A percentile compares a stretch with the other conserved stretches of the same genome.
These are phyloP conservation scores for Gastrodia elata DNA, from an alignment of 106 monocot species.

Conservation along the genomic window DNA sequence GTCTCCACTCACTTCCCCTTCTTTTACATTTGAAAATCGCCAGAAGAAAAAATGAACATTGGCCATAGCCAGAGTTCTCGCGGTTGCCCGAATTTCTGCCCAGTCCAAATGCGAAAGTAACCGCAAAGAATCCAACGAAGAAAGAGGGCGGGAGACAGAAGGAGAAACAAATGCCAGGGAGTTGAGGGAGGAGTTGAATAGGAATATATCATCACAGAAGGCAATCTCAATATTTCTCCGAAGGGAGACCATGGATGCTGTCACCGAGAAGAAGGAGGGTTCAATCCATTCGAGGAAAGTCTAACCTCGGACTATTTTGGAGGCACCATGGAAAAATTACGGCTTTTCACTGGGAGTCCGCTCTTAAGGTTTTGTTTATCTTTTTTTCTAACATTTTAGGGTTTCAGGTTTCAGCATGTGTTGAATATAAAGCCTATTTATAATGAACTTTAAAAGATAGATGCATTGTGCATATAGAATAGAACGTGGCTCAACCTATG, in stretches of 20 bases:
- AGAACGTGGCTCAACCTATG: no score
- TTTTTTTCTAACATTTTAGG: background rate
- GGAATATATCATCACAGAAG: slow-evolving; percentile 82
- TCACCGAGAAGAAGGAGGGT: slow-evolving; percentile 72
- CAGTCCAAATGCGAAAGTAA: background rate
- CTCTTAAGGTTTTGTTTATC: slow-evolving; percentile 56
- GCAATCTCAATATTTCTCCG: slow-evolving; percentile 84
- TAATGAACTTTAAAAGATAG: background rate
- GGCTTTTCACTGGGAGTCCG: slow-evolving; percentile 91
- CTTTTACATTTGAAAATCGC: background rate
- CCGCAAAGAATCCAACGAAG: background rate
- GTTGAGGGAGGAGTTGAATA: slow-evolving; percentile 61
- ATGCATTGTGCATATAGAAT: no score
- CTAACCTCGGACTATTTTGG: slow-evolving; percentile 75
- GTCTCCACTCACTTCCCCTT: background rate
- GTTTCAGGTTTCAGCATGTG: background rate
- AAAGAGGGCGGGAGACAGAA: slow-evolving; percentile 6
- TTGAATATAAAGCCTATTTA: background rate
- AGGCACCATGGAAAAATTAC: slow-evolving; percentile 72
- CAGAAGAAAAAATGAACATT: background rate
- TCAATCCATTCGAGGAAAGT: slow-evolving; percentile 63
- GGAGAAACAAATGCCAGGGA: slow-evolving; percentile 21
- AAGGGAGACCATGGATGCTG: slow-evolving; percentile 75
- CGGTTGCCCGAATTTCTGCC: background rate
- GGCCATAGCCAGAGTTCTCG: background rate